Conservation (phyloP, 2,329 filamentous ascomycete genomes). For the Lasiodiplodia citricola region DNA sequence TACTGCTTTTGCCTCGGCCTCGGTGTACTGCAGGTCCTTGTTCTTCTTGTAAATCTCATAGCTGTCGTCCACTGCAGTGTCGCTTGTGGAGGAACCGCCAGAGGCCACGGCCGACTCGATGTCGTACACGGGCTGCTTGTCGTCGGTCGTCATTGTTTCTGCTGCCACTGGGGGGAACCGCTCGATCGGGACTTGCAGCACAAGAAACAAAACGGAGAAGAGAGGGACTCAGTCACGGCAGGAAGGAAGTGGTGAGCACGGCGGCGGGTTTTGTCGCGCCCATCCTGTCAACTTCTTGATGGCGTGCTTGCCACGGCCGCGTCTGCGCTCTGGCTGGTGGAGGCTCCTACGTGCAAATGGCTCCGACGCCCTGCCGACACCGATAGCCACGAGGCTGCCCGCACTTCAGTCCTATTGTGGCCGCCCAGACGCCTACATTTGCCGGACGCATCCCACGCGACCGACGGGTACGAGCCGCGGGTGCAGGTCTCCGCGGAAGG, state of each 20-base stretch:
- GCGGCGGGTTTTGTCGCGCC: neutral
- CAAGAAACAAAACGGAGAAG: neutral
- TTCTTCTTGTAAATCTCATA: conserved; percentile 41
- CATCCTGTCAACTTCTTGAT: conserved; percentile 15
- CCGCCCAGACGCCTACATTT: too few species aligned
- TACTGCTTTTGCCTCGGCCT: conserved; percentile 37
- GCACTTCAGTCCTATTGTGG: neutral
- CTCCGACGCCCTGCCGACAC: neutral
- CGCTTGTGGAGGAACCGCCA: neutral
- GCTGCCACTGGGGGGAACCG: neutral
- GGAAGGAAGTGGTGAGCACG: neutral
- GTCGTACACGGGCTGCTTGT: conserved; percentile 19
- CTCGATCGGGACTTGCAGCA: neutral
- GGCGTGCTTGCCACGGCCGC: conserved; percentile 25
- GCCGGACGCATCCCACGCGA: neutral
- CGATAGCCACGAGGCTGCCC: neutral
- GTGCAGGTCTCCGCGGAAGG: neutral
- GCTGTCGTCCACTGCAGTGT: conserved; percentile 35
- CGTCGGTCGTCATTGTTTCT: neutral
- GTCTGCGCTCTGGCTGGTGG: conserved; percentile 16
- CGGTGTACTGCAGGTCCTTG: conserved; percentile 31
- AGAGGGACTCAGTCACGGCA: neutral
- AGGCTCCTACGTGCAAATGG: neutral
- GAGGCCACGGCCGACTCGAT: conserved; percentile 12
- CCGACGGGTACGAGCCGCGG: neutral